Evolutionary conservation across 805 yeast species (phyloP), one percentile per base, ranked within the genome.

Genomic region (Candida qinlingensis): DNA sequence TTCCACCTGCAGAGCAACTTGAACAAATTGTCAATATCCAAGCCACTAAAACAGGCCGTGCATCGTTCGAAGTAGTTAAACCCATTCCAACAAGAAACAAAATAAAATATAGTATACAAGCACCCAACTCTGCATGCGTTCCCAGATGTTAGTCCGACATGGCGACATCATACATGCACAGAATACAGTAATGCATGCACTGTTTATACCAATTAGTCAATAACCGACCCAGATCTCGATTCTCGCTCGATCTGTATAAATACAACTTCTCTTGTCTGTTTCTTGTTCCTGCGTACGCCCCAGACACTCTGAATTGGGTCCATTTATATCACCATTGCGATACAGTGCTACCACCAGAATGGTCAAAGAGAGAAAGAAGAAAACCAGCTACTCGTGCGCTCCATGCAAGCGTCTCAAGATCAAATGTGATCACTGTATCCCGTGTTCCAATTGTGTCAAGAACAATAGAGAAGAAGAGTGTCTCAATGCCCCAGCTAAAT

Each of bases 391-490:
- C 37, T 42, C 59, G 3, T 57, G 61, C 46, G 53, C 51, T 6
- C 53, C 55, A 1, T 57, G 61, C 41, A 51, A 47, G 31, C 26
- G 58, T 9, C 49, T 54, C 31, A 54, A 54, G 46, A 47, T 50
- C 46, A 52, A 49, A 35, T 54, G 61, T 42, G 57, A 54, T 36
- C 57, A 54, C 43, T 29, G 34, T 26, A 45, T 51, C 5, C 61
- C 61, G 2, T 57, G 61, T 35, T 28, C 54, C 13, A 47, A 52
- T 11, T 57, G 61, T 48, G 41, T 48, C 28, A 46, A 45, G 30
- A 49, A 47, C 42, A 12, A 42, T 12, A 38, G 53, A 12, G 39
- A 48, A 9, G 52, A 54, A 9, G 56, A 57, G 38, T 57, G 61
- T 31, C 47, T 51, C 10, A 34, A 28, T 1, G 30, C 37, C 3